Base-by-base conservation (phyloP, 1,284 basidiomycete species). In the Trichosporon sp. region DNA sequence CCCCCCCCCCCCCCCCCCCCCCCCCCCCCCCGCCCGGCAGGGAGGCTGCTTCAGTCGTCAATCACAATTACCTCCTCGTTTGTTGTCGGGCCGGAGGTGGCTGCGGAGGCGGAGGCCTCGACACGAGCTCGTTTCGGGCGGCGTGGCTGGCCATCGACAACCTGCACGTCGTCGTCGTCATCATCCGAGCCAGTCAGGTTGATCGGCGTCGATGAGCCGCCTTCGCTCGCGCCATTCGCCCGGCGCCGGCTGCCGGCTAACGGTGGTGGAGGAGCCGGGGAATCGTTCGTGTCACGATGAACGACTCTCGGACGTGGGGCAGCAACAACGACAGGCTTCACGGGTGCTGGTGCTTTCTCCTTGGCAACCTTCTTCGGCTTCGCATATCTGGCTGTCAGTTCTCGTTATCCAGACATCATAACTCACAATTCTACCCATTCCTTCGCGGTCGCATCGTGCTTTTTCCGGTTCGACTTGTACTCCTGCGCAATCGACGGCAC, bases 381-480 rank as follows among this genome's bases (percentile, higher is more conserved):
- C 2, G 76, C 76, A 60, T 73, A 76, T 56, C 74, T 75, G 59
- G 6, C n/a, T 23, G 56, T 67, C 29, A 68, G 64, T 54, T 60
- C 19, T 25, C 19, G 56, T 25, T n/a, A 4, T 10, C 5, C 10
- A 14, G 29, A 46, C 1, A 16, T 32, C 0, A 16, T 2, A 13
- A 16, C 91, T 76, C 75, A 95, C 92, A 91, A 90, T 85, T 90
- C 87, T 76, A 92, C 92, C 92, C 93, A 95, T 83, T 95, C 92
- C 80, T 90, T 84, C 27, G 94, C 95, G 14, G 89, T 95, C 67
- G 89, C 87, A 81, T 96, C 94, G 78, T 96, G 96, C 74, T 90
- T 87, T 71, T 88, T 83, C 73, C 90, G 87, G 81, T 95, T 90
- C 58, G 87, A 90, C 88, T 92, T 93, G 86, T 94, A 95, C 74